phyloP scores from a whole-genome alignment of 192 early-diverging fungal genomes.

The Kappamyces sp. region DNA sequence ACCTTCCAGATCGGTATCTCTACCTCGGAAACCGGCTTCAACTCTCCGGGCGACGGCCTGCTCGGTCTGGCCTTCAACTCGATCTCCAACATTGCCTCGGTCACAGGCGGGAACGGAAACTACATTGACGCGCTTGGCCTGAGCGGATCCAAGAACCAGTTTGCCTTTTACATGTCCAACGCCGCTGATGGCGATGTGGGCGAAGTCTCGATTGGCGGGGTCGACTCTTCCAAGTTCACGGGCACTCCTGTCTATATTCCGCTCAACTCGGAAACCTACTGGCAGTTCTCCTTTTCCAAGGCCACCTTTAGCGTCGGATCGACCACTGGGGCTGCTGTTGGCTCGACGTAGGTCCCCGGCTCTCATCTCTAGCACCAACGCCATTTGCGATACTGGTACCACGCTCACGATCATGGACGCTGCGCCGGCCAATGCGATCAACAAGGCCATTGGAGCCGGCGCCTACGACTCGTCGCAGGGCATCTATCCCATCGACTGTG shows the following conservation, averaged over 20 bases:
- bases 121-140: constrained; percentile 29
- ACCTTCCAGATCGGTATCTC: constrained; percentile 7
- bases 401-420: constrained; percentile 24
- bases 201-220: constrained; percentile 47
- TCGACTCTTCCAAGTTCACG: constrained; percentile 35
- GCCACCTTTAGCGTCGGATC: constrained; percentile 5
- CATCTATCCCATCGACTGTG: constrained; percentile 25
- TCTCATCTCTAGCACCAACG: not conserved
- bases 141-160: constrained; percentile 16
- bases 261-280: constrained; percentile 11
- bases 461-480: constrained; percentile 18
- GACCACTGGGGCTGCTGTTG: too few relatives aligned
- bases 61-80: constrained; percentile 31
- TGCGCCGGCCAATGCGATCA: constrained; percentile 18
- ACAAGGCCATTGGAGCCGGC: constrained; percentile 28
- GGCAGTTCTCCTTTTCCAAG: constrained; percentile 11
- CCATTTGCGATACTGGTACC: constrained; percentile 34
- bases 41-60: constrained; percentile 26
- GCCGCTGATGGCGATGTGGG: constrained; percentile 33
- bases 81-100: constrained; percentile 25
- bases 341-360: too few relatives aligned
- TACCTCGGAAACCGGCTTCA: constrained; percentile 1
- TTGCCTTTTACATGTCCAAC: constrained; percentile 46
- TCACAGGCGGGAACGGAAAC: constrained; percentile 14
- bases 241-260: constrained; percentile 18